A percentile compares a stretch with the other conserved stretches of the same genome.
phyloP scores from a whole-genome alignment of 2,329 filamentous ascomycete species.

The Ophiostoma novo-ulmi region DNA sequence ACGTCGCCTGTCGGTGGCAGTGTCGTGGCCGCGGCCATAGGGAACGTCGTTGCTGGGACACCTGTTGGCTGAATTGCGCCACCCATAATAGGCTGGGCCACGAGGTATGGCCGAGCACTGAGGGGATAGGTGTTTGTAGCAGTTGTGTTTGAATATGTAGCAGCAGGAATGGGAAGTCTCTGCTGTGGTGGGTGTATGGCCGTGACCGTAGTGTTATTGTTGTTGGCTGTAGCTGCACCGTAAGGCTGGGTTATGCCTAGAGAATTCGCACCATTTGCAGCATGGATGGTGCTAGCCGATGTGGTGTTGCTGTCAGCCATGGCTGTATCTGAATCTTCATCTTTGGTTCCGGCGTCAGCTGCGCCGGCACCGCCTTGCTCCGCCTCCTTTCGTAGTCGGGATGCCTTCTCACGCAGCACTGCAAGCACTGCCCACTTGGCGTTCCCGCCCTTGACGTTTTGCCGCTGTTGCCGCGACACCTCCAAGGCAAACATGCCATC shows the following conservation, averaged over 20 bases:
- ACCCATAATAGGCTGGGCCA: neutral
- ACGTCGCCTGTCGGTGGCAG: neutral
- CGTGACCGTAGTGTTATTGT: neutral
- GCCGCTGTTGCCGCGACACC: constrained; percentile 20
- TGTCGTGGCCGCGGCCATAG: neutral
- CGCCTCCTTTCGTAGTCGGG: constrained; percentile 25
- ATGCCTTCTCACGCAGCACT: constrained; percentile 34
- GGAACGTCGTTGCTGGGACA: neutral
- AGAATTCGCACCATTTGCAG: neutral
- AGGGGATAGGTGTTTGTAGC: neutral
- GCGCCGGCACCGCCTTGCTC: neutral
- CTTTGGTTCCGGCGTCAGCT: neutral
- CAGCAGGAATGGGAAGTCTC: neutral
- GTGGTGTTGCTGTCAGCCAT: neutral
- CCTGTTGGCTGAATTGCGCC: neutral
- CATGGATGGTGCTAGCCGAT: too few species aligned
- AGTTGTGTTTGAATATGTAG: neutral
- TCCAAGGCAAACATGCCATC: constrained; percentile 27
- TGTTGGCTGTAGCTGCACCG: neutral
- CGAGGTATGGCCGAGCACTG: neutral
- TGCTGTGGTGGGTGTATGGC: neutral
- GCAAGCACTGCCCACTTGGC: constrained; percentile 35
- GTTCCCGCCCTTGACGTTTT: constrained; percentile 17
- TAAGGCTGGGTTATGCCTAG: neutral
- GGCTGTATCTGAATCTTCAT: neutral